Base-by-base conservation (phyloP, 129 eudicot species). In the Artemisia tridentata region DNA sequence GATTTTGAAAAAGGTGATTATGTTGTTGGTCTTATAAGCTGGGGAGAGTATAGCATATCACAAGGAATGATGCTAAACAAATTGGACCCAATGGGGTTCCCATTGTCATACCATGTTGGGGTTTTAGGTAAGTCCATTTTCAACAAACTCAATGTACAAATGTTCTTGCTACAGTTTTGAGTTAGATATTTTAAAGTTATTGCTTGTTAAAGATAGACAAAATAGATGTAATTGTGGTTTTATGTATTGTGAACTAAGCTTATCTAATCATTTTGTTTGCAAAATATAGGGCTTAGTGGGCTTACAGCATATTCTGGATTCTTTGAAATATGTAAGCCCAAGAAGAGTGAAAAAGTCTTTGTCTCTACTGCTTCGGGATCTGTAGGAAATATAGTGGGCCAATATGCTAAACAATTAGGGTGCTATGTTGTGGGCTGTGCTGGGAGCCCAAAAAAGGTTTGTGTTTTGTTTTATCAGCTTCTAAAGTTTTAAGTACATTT, bases 381-480 rank as follows among this genome's bases (percentile, higher is more conserved):
- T 7, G 96, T 91, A 0, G 97, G 93, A 67, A 78, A 85, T 78
- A 53, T 91, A 55, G 97, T 91, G 20, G 97, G 96, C 51, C 97
- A 91, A 52, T 91, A 82, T 72, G 96, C 97, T 0, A 91, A 91
- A 77, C 75, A 61, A 5, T 65, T 75, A 17, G 97, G 97, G 0
- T 91, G 97, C 79, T 81, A 84, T 77, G 97, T 91, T 48, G 97
- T 91, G 58, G 97, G 97, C 12, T 84, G 90, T 74, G 97, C 97
- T 31, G 96, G 97, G 13, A 84, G 77, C 72, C 61, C 77, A 25
- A 23, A 82, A 31, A 91, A 88, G 93, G 97, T 88, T 3, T 67
- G 45, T 50, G 11, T 38, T 38, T 38, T 38, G 45, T 38, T 38
- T 38, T 7, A 38, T 38, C 10, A 38, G 45, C 45, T 38, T 38